Evolutionary conservation across 306 rosid species (phyloP).

Genomic region (Mucuna pruriens): DNA sequence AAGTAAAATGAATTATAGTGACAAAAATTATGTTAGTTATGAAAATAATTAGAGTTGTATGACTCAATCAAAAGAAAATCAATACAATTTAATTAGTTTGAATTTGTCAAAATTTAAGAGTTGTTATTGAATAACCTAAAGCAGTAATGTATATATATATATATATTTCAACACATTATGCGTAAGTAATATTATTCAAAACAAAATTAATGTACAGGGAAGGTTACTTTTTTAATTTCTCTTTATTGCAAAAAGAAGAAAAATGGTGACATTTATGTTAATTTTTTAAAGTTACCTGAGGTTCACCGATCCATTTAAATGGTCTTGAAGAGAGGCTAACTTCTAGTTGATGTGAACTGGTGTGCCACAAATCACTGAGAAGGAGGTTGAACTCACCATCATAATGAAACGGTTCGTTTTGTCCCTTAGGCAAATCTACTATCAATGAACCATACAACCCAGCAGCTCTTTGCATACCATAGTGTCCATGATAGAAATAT

Average conservation of each 20-base stretch:
- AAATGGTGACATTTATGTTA: neutral
- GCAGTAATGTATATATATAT: too few species aligned
- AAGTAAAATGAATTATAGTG: neutral
- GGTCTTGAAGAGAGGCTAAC: slow-evolving; percentile 75
- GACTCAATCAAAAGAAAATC: neutral
- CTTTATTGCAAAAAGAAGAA: neutral
- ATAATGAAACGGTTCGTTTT: slow-evolving; percentile 69
- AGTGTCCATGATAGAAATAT: slow-evolving; percentile 86
- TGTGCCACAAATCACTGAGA: slow-evolving; percentile 85
- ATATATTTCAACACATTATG: too few species aligned
- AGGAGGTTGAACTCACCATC: slow-evolving; percentile 69
- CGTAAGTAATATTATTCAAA: neutral
- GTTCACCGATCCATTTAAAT: slow-evolving; percentile 80
- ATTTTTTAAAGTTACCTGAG: slow-evolving; percentile 66
- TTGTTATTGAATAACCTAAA: too few species aligned
- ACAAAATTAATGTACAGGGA: too few species aligned
- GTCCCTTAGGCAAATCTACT: slow-evolving; percentile 62
- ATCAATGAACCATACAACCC: slow-evolving; percentile 89
- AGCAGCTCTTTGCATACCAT: slow-evolving; percentile 88
- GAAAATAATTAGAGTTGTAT: neutral
- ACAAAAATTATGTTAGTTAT: neutral
- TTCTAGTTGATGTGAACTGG: slow-evolving; percentile 63
- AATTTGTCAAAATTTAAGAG: neutral
- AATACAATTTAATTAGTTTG: neutral
- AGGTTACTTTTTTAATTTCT: neutral